Evolutionary conservation across 1,284 basidiomycete species (phyloP), one percentile per base, ranked within the genome.

Genomic region (Irpex lacteus): DNA sequence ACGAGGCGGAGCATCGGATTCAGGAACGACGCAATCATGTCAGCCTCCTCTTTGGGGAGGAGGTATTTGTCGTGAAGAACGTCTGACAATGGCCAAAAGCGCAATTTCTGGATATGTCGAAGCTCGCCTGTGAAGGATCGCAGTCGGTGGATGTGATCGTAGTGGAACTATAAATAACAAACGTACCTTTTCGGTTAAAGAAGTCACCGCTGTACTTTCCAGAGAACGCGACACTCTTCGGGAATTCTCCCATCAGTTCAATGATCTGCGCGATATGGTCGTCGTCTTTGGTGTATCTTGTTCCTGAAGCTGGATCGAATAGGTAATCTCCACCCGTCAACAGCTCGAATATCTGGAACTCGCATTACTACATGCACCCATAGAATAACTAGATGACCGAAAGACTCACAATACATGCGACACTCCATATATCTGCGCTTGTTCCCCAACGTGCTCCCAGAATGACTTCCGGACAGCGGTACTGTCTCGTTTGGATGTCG

Each of bases 191-290:
- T 21, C 95, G 89, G 71, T 92, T 98, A 81, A 99, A 99, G 74
- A 98, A 95, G 74, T 98, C 96, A 62, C 89, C 87, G 67, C 89
- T 92, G 80, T 98, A 98, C 76, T 98, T 98, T 56, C 98, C 98
- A 2, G 89, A 87, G 70, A 98, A 88, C 1, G 95, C 95, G 56
- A 99, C 80, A 60, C 81, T 83, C 72, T 91, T 91, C 9, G 96
- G 94, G 59, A 94, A 82, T 72, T 98, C 95, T 60, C 97, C 98
- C 70, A 98, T 82, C 15, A 99, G 84, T 79, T 99, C 98, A 77
- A 98, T 96, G 71, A 99, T 95, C 80, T 99, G 97, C 4, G 98
- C 97, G 65, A 99, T 95, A 74, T 99, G 97, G 75, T 99, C 98
- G 77, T 99, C 97, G 77, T 99, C 98, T 78, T 98, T 98, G 80